Percentiles rank a stretch among this genome's conserved stretches.
phyloP scores from a whole-genome alignment of 331 rosid genomes.

The Rhamnella rubrinervis region DNA sequence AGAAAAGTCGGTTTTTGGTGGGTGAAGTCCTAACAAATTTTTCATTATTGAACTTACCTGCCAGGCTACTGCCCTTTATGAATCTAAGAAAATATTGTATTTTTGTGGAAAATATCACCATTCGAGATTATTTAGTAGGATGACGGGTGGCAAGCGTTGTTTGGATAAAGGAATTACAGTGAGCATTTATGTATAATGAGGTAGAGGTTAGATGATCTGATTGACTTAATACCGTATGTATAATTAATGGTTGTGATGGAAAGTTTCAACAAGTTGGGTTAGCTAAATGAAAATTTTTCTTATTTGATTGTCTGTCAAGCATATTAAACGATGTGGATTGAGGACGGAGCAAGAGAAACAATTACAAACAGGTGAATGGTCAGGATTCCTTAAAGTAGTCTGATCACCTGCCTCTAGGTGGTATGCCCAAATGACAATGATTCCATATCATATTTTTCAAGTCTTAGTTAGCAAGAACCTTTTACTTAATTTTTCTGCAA shows the following conservation, averaged over 20 bases:
- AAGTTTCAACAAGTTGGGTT: background rate
- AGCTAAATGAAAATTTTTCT: background rate
- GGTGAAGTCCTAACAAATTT: background rate
- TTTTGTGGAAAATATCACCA: background rate
- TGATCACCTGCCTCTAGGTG: background rate
- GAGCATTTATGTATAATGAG: background rate
- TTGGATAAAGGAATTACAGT: no score
- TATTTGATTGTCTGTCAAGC: constrained; percentile 23
- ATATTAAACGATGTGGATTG: background rate
- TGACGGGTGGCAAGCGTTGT: no score
- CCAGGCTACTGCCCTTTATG: background rate
- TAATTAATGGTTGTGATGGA: background rate
- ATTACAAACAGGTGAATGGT: no score
- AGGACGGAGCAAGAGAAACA: no score
- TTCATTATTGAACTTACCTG: constrained; percentile 18
- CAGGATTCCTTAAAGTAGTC: background rate
- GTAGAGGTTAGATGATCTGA: constrained; percentile 11
- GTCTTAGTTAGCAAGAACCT: no score
- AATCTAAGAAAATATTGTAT: background rate
- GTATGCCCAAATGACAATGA: background rate
- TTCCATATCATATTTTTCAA: background rate
- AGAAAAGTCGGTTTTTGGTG: background rate
- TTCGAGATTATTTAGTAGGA: no score
- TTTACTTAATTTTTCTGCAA: no score
- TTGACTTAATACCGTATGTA: constrained; percentile 11